Conservation (phyloP, 1,284 basidiomycete species). For the Agaricales sp. region DNA sequence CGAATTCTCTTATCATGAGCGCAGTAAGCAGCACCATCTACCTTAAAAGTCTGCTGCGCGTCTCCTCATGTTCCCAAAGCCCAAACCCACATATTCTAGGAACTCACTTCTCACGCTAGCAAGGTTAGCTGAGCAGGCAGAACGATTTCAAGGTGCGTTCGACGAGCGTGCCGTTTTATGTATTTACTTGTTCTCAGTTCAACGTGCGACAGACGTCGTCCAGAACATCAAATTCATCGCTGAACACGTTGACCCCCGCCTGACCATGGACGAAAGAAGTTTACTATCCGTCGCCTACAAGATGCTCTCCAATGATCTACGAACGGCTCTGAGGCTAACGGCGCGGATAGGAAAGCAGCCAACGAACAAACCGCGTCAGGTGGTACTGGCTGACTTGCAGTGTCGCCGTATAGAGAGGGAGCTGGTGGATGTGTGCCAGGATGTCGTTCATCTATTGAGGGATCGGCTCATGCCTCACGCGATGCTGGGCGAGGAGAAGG, state of each 20-base stretch:
- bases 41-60: too few species aligned
- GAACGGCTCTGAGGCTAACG: conserved; percentile 53
- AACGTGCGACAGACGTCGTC: conserved; percentile 37
- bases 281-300: conserved; percentile 64
- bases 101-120: conserved; percentile 41
- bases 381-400: conserved; percentile 39
- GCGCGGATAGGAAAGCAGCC: conserved; percentile 45
- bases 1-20: too few species aligned
- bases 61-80: too few species aligned
- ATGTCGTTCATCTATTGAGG: conserved; percentile 45
- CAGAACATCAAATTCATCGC: conserved; percentile 47
- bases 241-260: conserved; percentile 32
- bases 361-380: conserved; percentile 23
- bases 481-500: conserved; percentile 47
- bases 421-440: conserved; percentile 44
- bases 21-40: too few species aligned
- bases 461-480: conserved; percentile 44
- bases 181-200: neutral
- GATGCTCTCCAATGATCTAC: conserved; percentile 50
- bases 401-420: conserved; percentile 47
- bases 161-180: conserved; percentile 3
- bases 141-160: conserved; percentile 48
- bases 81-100: conserved; percentile 16
- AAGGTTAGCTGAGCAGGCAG: conserved; percentile 58
- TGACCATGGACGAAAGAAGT: conserved; percentile 57